Conservation (phyloP, 2,329 filamentous ascomycete species). For the Fusarium coicis region DNA sequence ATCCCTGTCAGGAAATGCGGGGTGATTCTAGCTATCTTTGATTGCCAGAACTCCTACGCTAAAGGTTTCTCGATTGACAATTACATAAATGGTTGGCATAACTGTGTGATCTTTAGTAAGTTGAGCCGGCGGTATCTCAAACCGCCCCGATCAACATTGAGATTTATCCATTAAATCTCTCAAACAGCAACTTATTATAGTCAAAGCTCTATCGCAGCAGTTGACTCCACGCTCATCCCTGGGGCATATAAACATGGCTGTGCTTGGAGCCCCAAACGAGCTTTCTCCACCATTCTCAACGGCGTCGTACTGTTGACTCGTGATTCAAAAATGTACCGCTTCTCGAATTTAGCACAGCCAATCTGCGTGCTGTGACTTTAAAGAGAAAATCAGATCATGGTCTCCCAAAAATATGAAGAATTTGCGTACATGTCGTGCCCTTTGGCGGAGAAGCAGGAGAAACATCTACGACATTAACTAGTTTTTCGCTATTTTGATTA, state of each 20-base stretch:
- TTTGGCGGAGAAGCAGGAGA: constrained; percentile 3
- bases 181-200: neutral
- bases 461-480: neutral
- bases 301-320: constrained; percentile 14
- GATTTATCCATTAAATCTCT: constrained; percentile 10
- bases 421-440: constrained; percentile 1
- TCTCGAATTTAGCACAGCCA: constrained; percentile 5
- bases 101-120: constrained; percentile 3
- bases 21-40: constrained; percentile 26
- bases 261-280: constrained; percentile 14
- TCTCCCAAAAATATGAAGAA: constrained; percentile 1
- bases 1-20: constrained; percentile 23
- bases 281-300: constrained; percentile 35
- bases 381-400: constrained; percentile 31
- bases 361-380: neutral
- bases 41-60: constrained; percentile 12
- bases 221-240: constrained; percentile 28
- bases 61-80: constrained; percentile 1
- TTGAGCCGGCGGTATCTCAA: neutral
- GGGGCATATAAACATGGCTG: constrained; percentile 21
- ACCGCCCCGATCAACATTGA: neutral
- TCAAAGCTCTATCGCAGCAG: constrained; percentile 10
- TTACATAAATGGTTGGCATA: constrained; percentile 30
- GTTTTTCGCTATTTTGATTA: neutral
- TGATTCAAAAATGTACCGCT: constrained; percentile 33